Conservation (phyloP, 768 basidiomycete species). For the Macrolepiota albuminosa region DNA sequence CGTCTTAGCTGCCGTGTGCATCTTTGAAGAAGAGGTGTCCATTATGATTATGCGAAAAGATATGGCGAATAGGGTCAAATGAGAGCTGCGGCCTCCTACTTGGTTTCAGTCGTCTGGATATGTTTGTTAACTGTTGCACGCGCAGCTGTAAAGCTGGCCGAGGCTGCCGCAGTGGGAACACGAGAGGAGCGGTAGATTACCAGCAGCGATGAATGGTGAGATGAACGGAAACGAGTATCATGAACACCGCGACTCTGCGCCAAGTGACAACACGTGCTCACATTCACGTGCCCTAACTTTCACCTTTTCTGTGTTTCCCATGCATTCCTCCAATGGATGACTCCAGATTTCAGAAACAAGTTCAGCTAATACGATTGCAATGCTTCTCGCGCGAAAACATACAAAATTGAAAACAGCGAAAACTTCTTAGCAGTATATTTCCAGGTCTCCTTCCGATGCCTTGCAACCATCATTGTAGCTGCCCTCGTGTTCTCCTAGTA, state of each 20-base stretch:
- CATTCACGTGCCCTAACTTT: background rate
- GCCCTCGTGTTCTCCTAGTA: background rate
- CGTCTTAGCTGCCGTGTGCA: background rate
- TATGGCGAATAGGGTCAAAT: background rate
- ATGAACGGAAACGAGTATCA: background rate
- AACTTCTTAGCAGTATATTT: background rate
- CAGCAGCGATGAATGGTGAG: constrained; percentile 9
- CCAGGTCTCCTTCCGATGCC: constrained; percentile 8
- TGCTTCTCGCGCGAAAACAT: too few species aligned
- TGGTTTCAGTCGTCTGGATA: background rate
- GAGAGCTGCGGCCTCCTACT: background rate
- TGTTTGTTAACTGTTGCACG: background rate
- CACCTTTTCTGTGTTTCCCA: too few species aligned
- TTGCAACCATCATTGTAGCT: constrained; percentile 5
- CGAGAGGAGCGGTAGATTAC: constrained; percentile 2
- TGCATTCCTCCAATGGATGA: background rate
- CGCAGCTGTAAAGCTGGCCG: background rate
- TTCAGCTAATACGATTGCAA: background rate
- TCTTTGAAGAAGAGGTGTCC: background rate
- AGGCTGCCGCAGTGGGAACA: background rate
- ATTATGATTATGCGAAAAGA: background rate
- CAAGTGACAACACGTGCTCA: background rate
- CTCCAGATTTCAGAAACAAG: background rate
- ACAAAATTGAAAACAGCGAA: constrained; percentile 1
- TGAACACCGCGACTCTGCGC: background rate